Conservation (phyloP, 1,284 basidiomycete genomes). For the Ganoderma sinense region DNA sequence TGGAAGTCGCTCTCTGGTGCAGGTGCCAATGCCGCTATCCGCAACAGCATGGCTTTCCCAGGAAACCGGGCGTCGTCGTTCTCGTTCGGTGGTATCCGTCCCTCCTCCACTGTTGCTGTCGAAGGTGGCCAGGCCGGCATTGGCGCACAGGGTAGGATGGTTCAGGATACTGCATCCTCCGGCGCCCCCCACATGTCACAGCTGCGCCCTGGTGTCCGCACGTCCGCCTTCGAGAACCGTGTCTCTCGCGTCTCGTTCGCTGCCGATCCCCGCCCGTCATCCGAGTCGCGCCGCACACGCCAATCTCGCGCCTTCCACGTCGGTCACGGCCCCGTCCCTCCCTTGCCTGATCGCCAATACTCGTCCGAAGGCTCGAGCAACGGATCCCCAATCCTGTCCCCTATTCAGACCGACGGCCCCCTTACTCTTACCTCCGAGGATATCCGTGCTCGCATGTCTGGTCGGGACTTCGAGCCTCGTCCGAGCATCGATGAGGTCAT, state of each 20-base stretch:
- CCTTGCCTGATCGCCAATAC: slow-evolving; percentile 55
- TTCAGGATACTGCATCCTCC: slow-evolving; percentile 30
- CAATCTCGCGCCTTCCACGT: slow-evolving; percentile 57
- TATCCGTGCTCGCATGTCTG: slow-evolving; percentile 52
- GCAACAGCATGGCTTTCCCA: slow-evolving; percentile 68
- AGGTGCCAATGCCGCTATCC: slow-evolving; percentile 76
- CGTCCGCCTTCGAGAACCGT: slow-evolving; percentile 47
- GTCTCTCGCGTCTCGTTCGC: slow-evolving; percentile 75
- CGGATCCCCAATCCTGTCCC: slow-evolving; percentile 53
- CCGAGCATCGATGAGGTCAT: slow-evolving; percentile 61
- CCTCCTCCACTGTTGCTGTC: slow-evolving; percentile 52
- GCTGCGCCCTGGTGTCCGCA: slow-evolving; percentile 56
- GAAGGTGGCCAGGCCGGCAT: slow-evolving; percentile 55
- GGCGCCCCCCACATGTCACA: slow-evolving; percentile 55
- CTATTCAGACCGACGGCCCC: slow-evolving; percentile 75
- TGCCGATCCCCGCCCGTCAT: slow-evolving; percentile 67
- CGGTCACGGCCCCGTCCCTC: slow-evolving; percentile 52
- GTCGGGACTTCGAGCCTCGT: slow-evolving; percentile 35
- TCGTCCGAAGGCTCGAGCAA: slow-evolving; percentile 44
- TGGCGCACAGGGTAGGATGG: slow-evolving; percentile 45
- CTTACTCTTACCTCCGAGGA: slow-evolving; percentile 71
- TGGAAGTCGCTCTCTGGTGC: slow-evolving; percentile 80
- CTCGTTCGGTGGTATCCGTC: slow-evolving; percentile 64
- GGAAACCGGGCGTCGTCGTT: slow-evolving; percentile 58
- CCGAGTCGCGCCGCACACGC: slow-evolving; percentile 63